A percentile compares a stretch with the other conserved stretches of the same genome.
Conservation (phyloP, 2,329 filamentous ascomycete genomes). For the Byssothecium circinans region DNA sequence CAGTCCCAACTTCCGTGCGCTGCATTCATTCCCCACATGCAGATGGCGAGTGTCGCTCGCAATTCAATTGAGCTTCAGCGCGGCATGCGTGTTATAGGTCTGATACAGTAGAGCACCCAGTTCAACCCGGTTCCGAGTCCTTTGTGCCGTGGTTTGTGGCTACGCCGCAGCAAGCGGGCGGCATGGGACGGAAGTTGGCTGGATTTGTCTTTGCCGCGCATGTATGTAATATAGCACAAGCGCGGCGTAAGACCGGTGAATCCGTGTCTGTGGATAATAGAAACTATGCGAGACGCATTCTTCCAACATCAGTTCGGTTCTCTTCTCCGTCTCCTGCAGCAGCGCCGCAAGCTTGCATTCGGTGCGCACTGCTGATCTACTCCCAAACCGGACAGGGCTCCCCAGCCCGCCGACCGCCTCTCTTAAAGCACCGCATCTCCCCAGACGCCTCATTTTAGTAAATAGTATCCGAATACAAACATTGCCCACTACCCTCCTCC, state of each 20-base stretch:
- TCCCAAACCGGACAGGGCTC: constrained; percentile 7
- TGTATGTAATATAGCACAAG: constrained; percentile 2
- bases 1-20: not conserved
- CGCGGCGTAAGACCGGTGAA: constrained; percentile 4
- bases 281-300: too few species aligned
- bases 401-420: constrained; percentile 29
- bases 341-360: constrained; percentile 27
- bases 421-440: constrained; percentile 22
- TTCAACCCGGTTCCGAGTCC: too few species aligned
- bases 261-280: constrained; percentile 2
- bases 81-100: too few species aligned
- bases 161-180: not conserved
- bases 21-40: not conserved
- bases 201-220: too few species aligned
- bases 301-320: constrained; percentile 12
- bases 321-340: constrained; percentile 24
- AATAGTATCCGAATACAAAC: not conserved
- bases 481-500: not conserved
- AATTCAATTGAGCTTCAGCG: too few species aligned
- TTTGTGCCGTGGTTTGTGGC: too few species aligned
- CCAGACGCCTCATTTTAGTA: constrained; percentile 10
- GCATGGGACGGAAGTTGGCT: too few species aligned
- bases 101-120: too few species aligned
- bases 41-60: too few species aligned
- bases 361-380: not conserved